Conservation (phyloP, 2,329 filamentous ascomycete genomes). For the Pseudogymnoascus sp. region DNA sequence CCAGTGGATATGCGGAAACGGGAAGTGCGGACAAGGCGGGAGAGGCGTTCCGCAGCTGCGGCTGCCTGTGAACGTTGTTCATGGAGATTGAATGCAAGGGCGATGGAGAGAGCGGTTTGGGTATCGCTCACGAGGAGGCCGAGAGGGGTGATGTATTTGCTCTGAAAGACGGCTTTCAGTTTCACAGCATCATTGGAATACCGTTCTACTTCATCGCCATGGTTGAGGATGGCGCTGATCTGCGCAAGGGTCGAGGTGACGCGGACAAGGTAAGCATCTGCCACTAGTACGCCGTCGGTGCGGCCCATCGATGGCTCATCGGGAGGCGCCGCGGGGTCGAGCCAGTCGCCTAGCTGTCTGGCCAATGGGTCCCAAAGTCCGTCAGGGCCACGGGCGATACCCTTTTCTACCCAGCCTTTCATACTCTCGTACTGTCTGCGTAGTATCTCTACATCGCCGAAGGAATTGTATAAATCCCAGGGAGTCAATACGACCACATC, state of each 20-base stretch:
- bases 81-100: slow-evolving; percentile 23
- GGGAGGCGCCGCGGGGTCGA: slow-evolving; percentile 40
- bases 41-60: slow-evolving; percentile 18
- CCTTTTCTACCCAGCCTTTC: slow-evolving; percentile 34
- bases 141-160: slow-evolving; percentile 24
- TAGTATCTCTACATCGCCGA: slow-evolving; percentile 33
- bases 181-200: slow-evolving; percentile 20
- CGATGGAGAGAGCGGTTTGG: slow-evolving; percentile 25
- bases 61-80: not conserved
- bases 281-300: slow-evolving; percentile 36
- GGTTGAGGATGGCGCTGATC: slow-evolving; percentile 30
- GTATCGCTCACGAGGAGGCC: slow-evolving; percentile 24
- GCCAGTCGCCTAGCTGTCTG: slow-evolving; percentile 41
- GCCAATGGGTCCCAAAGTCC: slow-evolving; percentile 35
- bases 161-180: slow-evolving; percentile 23
- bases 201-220: slow-evolving; percentile 22
- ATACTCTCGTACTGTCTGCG: slow-evolving; percentile 35
- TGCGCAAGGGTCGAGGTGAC: slow-evolving; percentile 34
- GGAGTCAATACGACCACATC: slow-evolving; percentile 37
- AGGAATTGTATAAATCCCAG: slow-evolving; percentile 35
- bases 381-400: slow-evolving; percentile 28
- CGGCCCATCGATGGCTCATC: slow-evolving; percentile 34
- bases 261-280: slow-evolving; percentile 41
- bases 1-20: slow-evolving; percentile 25
- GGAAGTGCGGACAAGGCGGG: slow-evolving; percentile 17